Evolutionary conservation across 2,329 filamentous ascomycete genomes (phyloP).

Genomic region (Aspergillus quadricinctus): DNA sequence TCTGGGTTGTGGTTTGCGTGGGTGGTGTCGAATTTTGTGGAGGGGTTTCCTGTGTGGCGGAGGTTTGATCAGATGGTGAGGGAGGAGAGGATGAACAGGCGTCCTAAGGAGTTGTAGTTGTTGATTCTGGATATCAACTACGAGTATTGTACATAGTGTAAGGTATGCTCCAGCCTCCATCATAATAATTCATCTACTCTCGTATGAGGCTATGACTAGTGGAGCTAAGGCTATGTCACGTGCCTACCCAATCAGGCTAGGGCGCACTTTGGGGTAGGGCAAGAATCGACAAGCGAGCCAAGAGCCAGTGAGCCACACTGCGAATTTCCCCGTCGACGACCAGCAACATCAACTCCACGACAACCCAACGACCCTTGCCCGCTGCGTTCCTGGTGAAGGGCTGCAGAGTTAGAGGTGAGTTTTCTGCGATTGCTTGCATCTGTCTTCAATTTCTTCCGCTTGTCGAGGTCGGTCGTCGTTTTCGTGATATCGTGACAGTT

Average conservation of each 20-base stretch:
- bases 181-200: too few species aligned
- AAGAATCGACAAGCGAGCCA: slow-evolving; percentile 40
- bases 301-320: slow-evolving; percentile 28
- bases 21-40: slow-evolving; percentile 49
- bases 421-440: slow-evolving; percentile 13
- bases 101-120: too few species aligned
- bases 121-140: too few species aligned
- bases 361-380: slow-evolving; percentile 38
- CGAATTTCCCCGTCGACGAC: slow-evolving; percentile 41
- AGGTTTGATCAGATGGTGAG: slow-evolving; percentile 45
- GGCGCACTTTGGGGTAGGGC: slow-evolving; percentile 33
- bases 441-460: not conserved
- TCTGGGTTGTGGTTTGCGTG: slow-evolving; percentile 52
- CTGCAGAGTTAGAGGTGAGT: slow-evolving; percentile 44
- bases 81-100: slow-evolving; percentile 36
- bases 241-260: slow-evolving; percentile 22
- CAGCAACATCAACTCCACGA: slow-evolving; percentile 36
- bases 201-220: too few species aligned
- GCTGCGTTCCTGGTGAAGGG: slow-evolving; percentile 44
- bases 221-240: too few species aligned
- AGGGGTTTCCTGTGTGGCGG: slow-evolving; percentile 48
- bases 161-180: too few species aligned
- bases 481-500: too few species aligned
- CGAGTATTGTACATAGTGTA: too few species aligned
- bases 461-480: too few species aligned